Evolutionary conservation across 2,329 filamentous ascomycete genomes (phyloP).

Genomic region (Penicillium sp.): DNA sequence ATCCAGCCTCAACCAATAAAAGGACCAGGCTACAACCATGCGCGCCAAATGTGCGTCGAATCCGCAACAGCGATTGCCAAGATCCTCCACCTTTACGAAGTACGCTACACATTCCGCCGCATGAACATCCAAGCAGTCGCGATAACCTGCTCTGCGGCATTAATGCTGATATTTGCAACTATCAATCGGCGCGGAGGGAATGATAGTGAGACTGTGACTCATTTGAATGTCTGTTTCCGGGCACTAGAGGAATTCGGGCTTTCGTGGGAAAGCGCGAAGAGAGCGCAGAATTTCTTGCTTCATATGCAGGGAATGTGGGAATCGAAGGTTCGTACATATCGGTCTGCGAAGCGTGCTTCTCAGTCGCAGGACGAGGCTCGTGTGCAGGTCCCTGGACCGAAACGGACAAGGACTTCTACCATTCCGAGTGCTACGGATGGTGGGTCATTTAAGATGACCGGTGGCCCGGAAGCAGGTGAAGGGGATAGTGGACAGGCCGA

Average conservation of each 20-base stretch:
- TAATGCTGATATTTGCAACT: conserved; percentile 33
- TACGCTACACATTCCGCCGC: conserved; percentile 24
- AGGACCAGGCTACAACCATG: conserved; percentile 25
- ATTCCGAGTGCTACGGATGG: not conserved
- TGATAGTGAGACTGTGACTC: not conserved
- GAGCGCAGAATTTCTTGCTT: conserved; percentile 4
- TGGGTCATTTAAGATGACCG: too few species aligned
- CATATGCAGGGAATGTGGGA: conserved; percentile 7
- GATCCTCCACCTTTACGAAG: conserved; percentile 29
- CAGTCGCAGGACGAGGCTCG: not conserved
- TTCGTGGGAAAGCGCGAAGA: conserved; percentile 8
- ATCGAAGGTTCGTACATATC: not conserved
- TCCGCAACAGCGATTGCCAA: conserved; percentile 26
- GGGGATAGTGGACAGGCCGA: not conserved
- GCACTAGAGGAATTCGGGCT: conserved; percentile 6
- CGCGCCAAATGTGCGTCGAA: conserved; percentile 31
- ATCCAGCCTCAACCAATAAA: conserved; percentile 31
- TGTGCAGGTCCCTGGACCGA: not conserved
- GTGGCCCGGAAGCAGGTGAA: too few species aligned
- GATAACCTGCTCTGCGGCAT: conserved; percentile 32
- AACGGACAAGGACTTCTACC: not conserved
- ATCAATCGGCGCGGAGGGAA: conserved; percentile 5
- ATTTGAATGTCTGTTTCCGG: conserved; percentile 7
- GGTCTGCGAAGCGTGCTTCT: not conserved
- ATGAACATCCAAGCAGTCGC: conserved; percentile 31